Evolutionary conservation across 2,329 filamentous ascomycete genomes (phyloP), one percentile per base, ranked within the genome.

Genomic region (Colletotrichum agaves): DNA sequence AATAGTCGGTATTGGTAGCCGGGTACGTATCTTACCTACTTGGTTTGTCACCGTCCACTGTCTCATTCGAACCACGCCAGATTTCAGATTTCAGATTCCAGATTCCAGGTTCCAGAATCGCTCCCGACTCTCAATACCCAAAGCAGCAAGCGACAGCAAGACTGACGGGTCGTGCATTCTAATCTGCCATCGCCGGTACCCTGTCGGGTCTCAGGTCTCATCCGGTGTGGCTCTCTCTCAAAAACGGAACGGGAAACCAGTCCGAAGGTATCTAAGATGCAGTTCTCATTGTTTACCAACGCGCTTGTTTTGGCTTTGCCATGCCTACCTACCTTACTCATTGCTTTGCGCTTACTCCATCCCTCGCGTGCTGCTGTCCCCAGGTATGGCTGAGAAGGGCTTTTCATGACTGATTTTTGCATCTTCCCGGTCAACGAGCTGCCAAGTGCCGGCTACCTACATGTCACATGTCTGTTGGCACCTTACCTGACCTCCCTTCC

Each of bases 381-480:
- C 27, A 23, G 33, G 35, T n/a, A 41, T 37, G 58, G 50, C 27
- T 41, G 21, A 37, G 23, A 11, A 61, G 35, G 43, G 31, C 17
- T n/a, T 50, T 15, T 35, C 35, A 13, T 37, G 13, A 12, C 33
- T 39, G n/a, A n/a, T 44, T 55, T 19, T 60, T 55, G 27, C 13
- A 19, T 49, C 39, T 60, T 33, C 65, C 65, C 46, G 60, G 53
- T 60, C 61, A 43, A 68, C 21, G 52, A 64, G 62, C 65, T 61
- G 47, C 56, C 65, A 66, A 68, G 62, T 68, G 65, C 65, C 65
- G 63, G 66, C 62, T 69, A 67, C 62, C 33, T 37, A 56, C 50
- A 63, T 37, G 11, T n/a, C 33, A 41, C 21, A 44, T 21, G 31
- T 61, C 35, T 31, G 19, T 41, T n/a, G 33, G 35, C 33, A 31